Base-by-base conservation (phyloP, 495 filamentous ascomycete species). In the Aspergillus steynii region DNA sequence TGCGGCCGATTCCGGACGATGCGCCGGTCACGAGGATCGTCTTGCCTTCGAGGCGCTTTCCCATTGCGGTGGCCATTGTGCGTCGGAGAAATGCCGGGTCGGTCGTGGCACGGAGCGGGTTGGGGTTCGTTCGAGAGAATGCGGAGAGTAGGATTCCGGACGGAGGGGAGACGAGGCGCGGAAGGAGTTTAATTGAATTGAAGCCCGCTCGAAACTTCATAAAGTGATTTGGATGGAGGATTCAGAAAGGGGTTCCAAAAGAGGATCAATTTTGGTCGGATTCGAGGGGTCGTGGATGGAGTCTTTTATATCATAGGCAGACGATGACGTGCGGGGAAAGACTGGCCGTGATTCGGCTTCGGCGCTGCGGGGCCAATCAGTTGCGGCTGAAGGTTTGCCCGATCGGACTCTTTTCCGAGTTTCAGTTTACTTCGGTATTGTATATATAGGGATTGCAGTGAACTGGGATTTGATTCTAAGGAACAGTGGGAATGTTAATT, bases 11-110 rank as follows among this genome's bases (percentile, higher is more conserved):
- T 49, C 95, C 95, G 2, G 93, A 96, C 0, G 90, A 95, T 42
- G 95, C 95, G 47, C 95, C 95, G 0, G 95, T 99, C 56, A 99
- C 85, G 42, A 98, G 74, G 48, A 99, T 85, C 1, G 93, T 98
- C 78, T 98, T 99, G 84, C 93, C 93, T 63, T 89, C 84, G 49
- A 99, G 90, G 79, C 95, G 93, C 75, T 90, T 88, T 61, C 84
- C 82, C 81, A 90, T 88, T 68, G 92, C 88, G 46, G 88, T 80
- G 26, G 91, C 82, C 93, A 96, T 96, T 51, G 74, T 75, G 66
- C 78, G 78, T 70, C 64, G 69, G 49, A 71, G 29, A 15, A 59
- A 65, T 48, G 58, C 48, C n/a, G 68, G 63, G 27, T 75, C 64
- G 48, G 20, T 20, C 20, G 20, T 20, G 20, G 20, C 20, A 20